Base-by-base conservation (phyloP, 176 grass and related monocot species). In the Juncus effusus region DNA sequence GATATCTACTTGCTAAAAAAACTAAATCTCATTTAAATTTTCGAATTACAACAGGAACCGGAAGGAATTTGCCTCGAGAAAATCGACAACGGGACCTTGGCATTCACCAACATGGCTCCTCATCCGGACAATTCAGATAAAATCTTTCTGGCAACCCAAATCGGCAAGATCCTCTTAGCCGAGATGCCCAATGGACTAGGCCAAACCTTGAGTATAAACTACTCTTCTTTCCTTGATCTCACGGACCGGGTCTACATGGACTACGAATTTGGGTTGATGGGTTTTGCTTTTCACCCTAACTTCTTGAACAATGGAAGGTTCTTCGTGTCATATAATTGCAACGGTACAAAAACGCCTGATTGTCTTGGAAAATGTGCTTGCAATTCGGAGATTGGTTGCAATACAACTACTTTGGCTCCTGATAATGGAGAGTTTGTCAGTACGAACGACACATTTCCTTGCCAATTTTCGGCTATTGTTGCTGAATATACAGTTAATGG, bases 261-360 rank as follows among this genome's bases (percentile, higher is more conserved):
- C 54, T 89, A 83, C 61, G 77, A 86, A 62, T 81, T 95, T 69
- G 83, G 90, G 0, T 65, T 90, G 49, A 58, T 90, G 51, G 82
- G 86, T 5, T 3, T 95, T 9, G 83, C 90, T 11, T 95, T 95
- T 77, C 90, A 95, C 76, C 86, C 82, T 44, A 81, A 70, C 9
- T 95, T 84, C 51, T 73, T 52, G 2, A 19, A 40, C 11, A 95
- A 95, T 69, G 86, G 90, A 0, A 76, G 86, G 3, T 89, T 95
- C 63, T 95, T 95, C 59, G 82, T 95, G 45, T 95, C 90, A 53
- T 95, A 95, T 63, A 90, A 79, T 78, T 95, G 90, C 65, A 85
- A 95, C 65, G 83, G 83, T 70, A 65, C 74, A 68, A 54, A 82
- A 54, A 86, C 85, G 13, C 50, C 80, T 1, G 63, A 83, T 2